Percentiles rank a stretch among this genome's conserved stretches.
These are phyloP conservation scores for Podospora pseudopauciseta DNA, from an alignment of 495 filamentous ascomycete species.

Conservation along the genomic window DNA sequence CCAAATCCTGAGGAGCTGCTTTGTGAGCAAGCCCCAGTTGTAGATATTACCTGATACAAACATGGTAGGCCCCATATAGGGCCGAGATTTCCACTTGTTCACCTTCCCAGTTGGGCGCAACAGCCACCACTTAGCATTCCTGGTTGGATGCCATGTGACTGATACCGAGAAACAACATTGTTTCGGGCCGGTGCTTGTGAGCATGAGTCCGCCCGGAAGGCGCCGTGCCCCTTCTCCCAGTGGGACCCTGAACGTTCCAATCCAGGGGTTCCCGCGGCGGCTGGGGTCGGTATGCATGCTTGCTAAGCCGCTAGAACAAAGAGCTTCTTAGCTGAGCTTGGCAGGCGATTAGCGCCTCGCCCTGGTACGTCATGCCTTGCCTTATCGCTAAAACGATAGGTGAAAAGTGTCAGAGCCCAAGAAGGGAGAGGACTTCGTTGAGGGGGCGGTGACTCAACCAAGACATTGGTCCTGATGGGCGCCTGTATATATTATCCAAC, in stretches of 20 bases:
- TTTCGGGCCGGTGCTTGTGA: constrained; percentile 3
- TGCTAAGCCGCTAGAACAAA: constrained; percentile 20
- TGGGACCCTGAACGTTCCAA: neutral
- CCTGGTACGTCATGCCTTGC: constrained; percentile 8
- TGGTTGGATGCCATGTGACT: neutral
- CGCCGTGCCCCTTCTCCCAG: constrained; percentile 3
- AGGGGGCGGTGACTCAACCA: constrained; percentile 14
- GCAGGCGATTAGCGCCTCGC: constrained; percentile 10
- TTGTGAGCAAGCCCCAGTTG: neutral
- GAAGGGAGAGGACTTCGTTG: neutral
- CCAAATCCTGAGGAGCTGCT: constrained; percentile 20
- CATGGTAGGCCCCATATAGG: neutral
- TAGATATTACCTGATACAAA: constrained; percentile 1
- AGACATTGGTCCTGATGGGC: neutral
- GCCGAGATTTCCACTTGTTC: neutral
- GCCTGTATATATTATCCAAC: neutral
- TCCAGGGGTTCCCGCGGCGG: constrained; percentile 22
- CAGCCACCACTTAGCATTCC: neutral
- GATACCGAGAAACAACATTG: neutral
- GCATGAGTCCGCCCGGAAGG: neutral
- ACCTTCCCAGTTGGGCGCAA: neutral
- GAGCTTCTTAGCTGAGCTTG: constrained; percentile 22
- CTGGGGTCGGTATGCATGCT: constrained; percentile 27
- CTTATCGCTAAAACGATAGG: neutral
- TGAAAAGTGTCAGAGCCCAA: neutral